Percentiles rank a stretch among this genome's conserved stretches.
Conservation (phyloP, 1,284 basidiomycete species). For the Cutaneotrichosporon sp. region DNA sequence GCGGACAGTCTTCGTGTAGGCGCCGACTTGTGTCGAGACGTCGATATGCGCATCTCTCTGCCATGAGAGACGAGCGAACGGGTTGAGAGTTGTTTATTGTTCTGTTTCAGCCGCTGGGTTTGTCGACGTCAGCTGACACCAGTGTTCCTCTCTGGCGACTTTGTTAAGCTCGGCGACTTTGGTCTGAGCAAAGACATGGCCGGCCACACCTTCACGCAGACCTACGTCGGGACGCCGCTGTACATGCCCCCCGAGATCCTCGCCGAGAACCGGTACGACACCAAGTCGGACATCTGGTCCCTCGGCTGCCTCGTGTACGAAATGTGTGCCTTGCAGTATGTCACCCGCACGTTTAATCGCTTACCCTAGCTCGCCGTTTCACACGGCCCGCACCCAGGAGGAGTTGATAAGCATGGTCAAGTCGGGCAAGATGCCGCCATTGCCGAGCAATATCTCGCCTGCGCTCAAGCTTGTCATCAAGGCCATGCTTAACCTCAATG, state of each 20-base stretch:
- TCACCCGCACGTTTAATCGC: constrained; percentile 8
- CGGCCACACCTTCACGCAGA: constrained; percentile 83
- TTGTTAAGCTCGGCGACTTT: constrained; percentile 93
- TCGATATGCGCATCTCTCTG: background rate
- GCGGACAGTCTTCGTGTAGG: background rate
- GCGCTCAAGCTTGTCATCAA: constrained; percentile 43
- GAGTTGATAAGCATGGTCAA: constrained; percentile 51
- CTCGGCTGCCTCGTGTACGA: constrained; percentile 95
- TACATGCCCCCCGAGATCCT: constrained; percentile 99
- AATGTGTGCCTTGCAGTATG: constrained; percentile 78
- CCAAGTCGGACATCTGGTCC: constrained; percentile 97
- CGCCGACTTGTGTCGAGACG: too few relatives aligned
- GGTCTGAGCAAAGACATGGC: constrained; percentile 89
- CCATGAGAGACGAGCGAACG: background rate
- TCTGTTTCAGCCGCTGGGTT: background rate
- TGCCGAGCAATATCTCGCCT: constrained; percentile 44
- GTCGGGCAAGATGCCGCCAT: constrained; percentile 45
- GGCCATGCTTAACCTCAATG: constrained; percentile 50
- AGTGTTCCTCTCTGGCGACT: constrained; percentile 52
- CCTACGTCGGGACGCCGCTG: constrained; percentile 96
- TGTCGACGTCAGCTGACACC: background rate
- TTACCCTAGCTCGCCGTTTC: constrained; percentile 48
- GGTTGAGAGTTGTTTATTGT: background rate
- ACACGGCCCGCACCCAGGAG: constrained; percentile 48
- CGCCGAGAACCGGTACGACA: constrained; percentile 93